These are phyloP conservation scores for Aspergillus versicolor DNA, from an alignment of 2,329 filamentous ascomycete genomes.

Conservation along the genomic window DNA sequence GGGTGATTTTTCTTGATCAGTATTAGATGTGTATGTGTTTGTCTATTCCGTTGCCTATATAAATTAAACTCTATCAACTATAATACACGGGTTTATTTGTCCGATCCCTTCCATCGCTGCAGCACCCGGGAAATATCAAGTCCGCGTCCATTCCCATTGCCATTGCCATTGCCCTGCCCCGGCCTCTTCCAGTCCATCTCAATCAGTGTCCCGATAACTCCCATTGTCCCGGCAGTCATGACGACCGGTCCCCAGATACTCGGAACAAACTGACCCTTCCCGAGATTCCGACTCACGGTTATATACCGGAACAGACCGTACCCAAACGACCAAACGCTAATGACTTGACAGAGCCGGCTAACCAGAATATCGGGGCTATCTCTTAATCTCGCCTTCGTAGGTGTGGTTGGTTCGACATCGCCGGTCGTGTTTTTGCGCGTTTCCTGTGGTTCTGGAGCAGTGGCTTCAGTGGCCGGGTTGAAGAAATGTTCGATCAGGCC, in stretches of 20 bases:
- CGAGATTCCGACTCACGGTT: constrained; percentile 25
- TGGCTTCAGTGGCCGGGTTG: not conserved
- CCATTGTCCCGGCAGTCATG: constrained; percentile 23
- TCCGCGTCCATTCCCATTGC: too few relatives aligned
- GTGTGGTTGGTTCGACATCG: not conserved
- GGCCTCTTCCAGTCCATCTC: constrained; percentile 4
- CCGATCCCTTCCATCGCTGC: too few relatives aligned
- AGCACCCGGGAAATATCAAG: too few relatives aligned
- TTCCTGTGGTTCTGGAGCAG: too few relatives aligned
- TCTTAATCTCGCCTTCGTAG: too few relatives aligned
- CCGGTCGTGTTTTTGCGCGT: too few relatives aligned
- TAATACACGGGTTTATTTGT: too few relatives aligned
- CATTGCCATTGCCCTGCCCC: too few relatives aligned
- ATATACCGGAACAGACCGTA: constrained; percentile 30
- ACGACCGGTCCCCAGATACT: constrained; percentile 32
- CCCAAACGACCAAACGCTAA: constrained; percentile 29
- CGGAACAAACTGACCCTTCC: constrained; percentile 27
- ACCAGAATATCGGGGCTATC: not conserved
- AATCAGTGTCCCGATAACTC: constrained; percentile 14
- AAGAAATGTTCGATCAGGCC: constrained; percentile 28
- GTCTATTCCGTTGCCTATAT: too few relatives aligned
- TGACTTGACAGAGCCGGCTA: constrained; percentile 20
- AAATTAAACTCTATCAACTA: too few relatives aligned
- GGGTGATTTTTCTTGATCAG: not conserved
- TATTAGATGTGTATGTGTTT: too few relatives aligned